These are phyloP conservation scores for Penicillium chermesinum DNA, from an alignment of 495 filamentous ascomycete genomes.

Conservation along the genomic window DNA sequence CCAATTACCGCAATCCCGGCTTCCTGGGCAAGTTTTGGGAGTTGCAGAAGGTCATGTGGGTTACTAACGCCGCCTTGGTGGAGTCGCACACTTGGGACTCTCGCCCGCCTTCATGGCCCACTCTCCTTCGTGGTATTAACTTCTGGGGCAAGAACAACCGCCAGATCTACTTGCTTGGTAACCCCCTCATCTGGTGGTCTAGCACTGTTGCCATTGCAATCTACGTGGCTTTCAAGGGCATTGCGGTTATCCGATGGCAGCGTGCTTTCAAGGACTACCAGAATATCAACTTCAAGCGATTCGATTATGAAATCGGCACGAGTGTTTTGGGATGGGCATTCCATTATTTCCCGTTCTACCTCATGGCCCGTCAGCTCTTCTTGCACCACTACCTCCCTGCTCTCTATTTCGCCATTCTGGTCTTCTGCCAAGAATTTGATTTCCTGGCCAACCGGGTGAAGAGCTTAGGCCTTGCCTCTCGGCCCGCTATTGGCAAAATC, in stretches of 20 bases:
- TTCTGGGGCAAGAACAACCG: conserved; percentile 96
- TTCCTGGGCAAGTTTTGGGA: conserved; percentile 99
- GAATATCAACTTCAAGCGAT: conserved; percentile 78
- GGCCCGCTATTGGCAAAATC: conserved; percentile 66
- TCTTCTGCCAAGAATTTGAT: conserved; percentile 83
- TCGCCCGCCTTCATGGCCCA: conserved; percentile 87
- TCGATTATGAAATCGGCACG: conserved; percentile 93
- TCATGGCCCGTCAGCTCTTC: conserved; percentile 98
- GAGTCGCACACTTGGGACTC: conserved; percentile 99
- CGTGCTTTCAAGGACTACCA: conserved; percentile 83
- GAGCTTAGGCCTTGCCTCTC: conserved; percentile 60
- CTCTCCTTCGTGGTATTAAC: conserved; percentile 92
- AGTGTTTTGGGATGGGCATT: conserved; percentile 90
- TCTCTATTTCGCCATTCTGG: conserved; percentile 88
- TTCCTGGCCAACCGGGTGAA: conserved; percentile 68
- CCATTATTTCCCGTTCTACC: conserved; percentile 96
- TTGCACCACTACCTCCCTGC: conserved; percentile 96
- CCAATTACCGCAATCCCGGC: conserved; percentile 91
- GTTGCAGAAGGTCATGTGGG: conserved; percentile 99
- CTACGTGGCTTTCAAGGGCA: conserved; percentile 77
- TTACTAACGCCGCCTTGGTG: conserved; percentile 90
- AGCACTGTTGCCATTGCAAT: conserved; percentile 74
- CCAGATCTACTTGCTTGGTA: conserved; percentile 94
- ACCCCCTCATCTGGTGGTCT: conserved; percentile 92
- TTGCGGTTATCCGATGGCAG: conserved; percentile 91